Evolutionary conservation across 1,284 basidiomycete genomes (phyloP), one percentile per base, ranked within the genome.

Genomic region (Tylopilus microsporus): DNA sequence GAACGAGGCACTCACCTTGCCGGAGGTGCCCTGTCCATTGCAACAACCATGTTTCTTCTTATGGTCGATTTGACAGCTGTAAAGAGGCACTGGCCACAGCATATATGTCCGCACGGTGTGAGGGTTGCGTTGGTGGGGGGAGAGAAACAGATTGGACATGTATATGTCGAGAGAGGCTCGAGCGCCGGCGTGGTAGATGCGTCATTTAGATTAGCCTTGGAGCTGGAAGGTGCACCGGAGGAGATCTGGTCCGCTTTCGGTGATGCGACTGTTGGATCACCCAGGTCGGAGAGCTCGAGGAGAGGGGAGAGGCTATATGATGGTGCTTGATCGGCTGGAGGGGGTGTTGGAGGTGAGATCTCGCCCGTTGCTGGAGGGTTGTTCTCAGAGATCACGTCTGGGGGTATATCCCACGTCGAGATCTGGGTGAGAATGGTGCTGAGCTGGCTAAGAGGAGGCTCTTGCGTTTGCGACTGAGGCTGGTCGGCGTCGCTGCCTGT

Each of bases 81-180:
- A 63, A 90, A 91, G 9, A 91, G 77, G 69, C 89, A 91, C 30
- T 81, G 75, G 1, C 87, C 89, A 63, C 89, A 91, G 61, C 83
- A 83, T 48, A 91, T 79, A 62, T 91, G 89, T 0, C 89, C 89
- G 63, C 89, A 91, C 0, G 86, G 87, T 0, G 87, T 89, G 55
- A 91, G 71, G 0, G 87, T 88, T 21, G 89, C 86, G 61, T 87
- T 84, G 1, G 81, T 82, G 1, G 88, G 89, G 2, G 86, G 79
- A 41, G 77, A 83, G 75, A 90, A 89, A 68, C 89, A 91, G 60
- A 91, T 86, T 8, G 89, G 89, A 66, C 89, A 91, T 1, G 79
- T 79, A 66, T 89, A 90, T 3, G 78, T 73, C 1, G 85, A 78
- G 18, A 91, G 77, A 0, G 79, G 81, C 53, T 87, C 82, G 3